phyloP scores from a whole-genome alignment of 768 basidiomycete species.

The Daedaleopsis nitida region DNA sequence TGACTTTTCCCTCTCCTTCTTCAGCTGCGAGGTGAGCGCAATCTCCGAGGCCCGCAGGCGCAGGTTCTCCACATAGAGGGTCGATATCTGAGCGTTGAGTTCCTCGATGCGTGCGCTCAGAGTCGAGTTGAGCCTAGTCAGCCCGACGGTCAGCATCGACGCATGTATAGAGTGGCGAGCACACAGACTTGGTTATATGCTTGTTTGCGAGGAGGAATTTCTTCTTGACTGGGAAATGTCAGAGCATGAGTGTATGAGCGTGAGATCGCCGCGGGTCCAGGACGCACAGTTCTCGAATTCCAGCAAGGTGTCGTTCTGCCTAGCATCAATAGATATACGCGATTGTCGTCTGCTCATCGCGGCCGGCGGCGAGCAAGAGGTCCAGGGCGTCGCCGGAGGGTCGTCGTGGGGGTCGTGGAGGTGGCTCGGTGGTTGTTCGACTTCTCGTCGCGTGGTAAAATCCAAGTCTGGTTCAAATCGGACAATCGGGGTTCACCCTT shows the following conservation, averaged over 20 bases:
- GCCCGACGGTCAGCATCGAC: neutral
- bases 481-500: neutral
- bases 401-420: constrained; percentile 15
- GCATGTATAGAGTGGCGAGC: neutral
- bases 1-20: constrained; percentile 79
- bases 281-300: constrained; percentile 85
- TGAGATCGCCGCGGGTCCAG: constrained; percentile 8
- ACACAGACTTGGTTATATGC: constrained; percentile 81
- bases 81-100: constrained; percentile 79
- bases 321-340: constrained; percentile 53
- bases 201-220: constrained; percentile 90
- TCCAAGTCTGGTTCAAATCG: neutral
- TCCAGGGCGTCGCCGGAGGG: constrained; percentile 5
- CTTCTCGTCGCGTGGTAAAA: constrained; percentile 10
- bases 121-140: constrained; percentile 75
- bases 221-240: constrained; percentile 71
- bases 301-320: constrained; percentile 78
- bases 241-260: constrained; percentile 28
- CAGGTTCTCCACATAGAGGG: constrained; percentile 82
- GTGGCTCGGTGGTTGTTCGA: constrained; percentile 23
- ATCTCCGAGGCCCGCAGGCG: constrained; percentile 81
- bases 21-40: constrained; percentile 71
- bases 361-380: constrained; percentile 18
- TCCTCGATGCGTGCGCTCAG: constrained; percentile 84
- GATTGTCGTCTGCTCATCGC: constrained; percentile 43